Evolutionary conservation across 306 rosid genomes (phyloP), one percentile per base, ranked within the genome.

Genomic region (Rosa rugosa): DNA sequence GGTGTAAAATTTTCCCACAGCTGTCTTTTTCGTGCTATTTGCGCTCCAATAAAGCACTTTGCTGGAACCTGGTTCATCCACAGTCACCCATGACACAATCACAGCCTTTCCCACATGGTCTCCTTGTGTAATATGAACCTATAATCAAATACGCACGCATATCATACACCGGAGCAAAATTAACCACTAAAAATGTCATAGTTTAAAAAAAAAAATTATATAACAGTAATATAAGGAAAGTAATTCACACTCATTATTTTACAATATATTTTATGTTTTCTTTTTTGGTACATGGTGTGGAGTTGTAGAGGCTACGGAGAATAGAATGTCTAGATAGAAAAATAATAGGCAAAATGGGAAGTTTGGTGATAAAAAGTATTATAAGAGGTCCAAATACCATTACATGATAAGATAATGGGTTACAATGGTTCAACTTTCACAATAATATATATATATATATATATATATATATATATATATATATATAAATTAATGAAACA

Each of bases 51-150:
- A 91, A 20, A 79, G 6, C 14, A 91, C 93, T 0, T 44, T 56
- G 47, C 76, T 89, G 60, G 88, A 81, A 38, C 96, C 93, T 11
- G 91, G 85, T 81, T 84, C 88, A 64, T 83, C 53, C 60, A 83
- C 79, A 38, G 90, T 89, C 20, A 87, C 65, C 96, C 93, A 91
- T 71, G 96, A 91, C 17, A 91, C 80, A 38, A 89, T 83, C 82
- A 91, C 90, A 36, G 85, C 90, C 75, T 81, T 86, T 75, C 96
- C 93, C 77, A 66, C 81, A 13, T 79, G 81, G 83, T 89, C 96
- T 79, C 93, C 96, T 87, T 89, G 93, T 75, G 90, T 91, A 73
- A 88, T 91, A 83, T 91, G 93, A 5, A 91, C 96, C 96, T 90
- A 53, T 69, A 77, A 69, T 68, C 50, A 82, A 75, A 12, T 75